Percentiles rank a stretch among this genome's conserved stretches.
Evolutionary conservation across 2,329 filamentous ascomycete species (phyloP).

Genomic region (Thelonectria olida): DNA sequence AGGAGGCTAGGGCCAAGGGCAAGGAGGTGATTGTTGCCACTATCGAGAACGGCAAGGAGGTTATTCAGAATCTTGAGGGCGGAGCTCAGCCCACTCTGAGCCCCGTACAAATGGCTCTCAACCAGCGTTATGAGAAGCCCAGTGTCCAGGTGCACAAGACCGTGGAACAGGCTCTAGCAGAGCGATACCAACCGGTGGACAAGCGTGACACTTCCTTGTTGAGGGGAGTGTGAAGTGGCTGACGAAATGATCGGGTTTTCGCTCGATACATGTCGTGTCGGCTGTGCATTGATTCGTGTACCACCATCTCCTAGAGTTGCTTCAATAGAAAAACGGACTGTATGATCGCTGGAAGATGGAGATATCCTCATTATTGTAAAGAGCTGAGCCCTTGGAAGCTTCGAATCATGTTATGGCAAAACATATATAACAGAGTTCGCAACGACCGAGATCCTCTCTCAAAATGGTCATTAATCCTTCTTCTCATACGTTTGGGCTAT

Average conservation of each 20-base stretch:
- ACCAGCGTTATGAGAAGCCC: conserved; percentile 60
- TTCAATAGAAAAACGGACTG: conserved; percentile 37
- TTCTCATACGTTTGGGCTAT: background rate
- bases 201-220: conserved; percentile 56
- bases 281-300: conserved; percentile 43
- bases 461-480: background rate
- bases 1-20: conserved; percentile 46
- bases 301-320: conserved; percentile 40
- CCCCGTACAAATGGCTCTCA: conserved; percentile 60
- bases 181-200: conserved; percentile 63
- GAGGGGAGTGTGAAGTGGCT: conserved; percentile 47
- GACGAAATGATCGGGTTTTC: conserved; percentile 16
- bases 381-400: conserved; percentile 7
- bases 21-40: conserved; percentile 50
- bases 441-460: background rate
- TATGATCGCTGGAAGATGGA: conserved; percentile 21
- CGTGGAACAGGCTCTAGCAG: conserved; percentile 62
- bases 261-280: conserved; percentile 27
- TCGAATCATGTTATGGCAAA: conserved; percentile 15
- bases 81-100: conserved; percentile 43
- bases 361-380: conserved; percentile 9
- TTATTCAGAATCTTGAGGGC: conserved; percentile 50
- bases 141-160: conserved; percentile 54
- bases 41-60: conserved; percentile 53
- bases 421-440: background rate